Evolutionary conservation across 2,329 filamentous ascomycete species (phyloP).

Genomic region (Grosmannia huntii): DNA sequence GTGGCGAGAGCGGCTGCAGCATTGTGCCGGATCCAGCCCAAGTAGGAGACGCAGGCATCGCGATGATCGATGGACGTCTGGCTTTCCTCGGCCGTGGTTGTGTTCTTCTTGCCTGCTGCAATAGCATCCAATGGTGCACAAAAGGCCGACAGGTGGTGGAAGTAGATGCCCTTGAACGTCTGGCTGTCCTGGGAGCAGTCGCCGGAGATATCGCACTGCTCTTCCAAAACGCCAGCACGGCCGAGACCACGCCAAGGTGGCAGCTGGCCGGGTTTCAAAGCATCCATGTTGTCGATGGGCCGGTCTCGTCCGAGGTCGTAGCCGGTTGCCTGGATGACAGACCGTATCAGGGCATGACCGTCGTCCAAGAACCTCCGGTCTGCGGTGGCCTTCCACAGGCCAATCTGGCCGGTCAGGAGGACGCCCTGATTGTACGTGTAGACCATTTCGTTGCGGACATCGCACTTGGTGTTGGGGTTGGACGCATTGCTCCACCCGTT

Average conservation of each 20-base stretch:
- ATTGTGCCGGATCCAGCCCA: slow-evolving; percentile 68
- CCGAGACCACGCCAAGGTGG: slow-evolving; percentile 64
- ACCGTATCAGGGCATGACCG: slow-evolving; percentile 63
- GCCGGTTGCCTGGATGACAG: slow-evolving; percentile 67
- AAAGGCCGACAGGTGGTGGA: slow-evolving; percentile 73
- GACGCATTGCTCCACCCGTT: slow-evolving; percentile 45
- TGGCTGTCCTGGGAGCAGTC: slow-evolving; percentile 73
- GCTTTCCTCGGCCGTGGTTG: neutral
- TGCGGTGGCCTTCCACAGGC: slow-evolving; percentile 68
- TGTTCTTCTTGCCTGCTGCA: neutral
- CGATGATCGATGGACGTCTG: neutral
- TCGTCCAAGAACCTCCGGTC: slow-evolving; percentile 60
- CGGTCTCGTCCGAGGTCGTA: slow-evolving; percentile 41
- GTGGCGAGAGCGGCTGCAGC: slow-evolving; percentile 60
- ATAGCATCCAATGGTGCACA: slow-evolving; percentile 48
- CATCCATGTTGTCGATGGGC: slow-evolving; percentile 27
- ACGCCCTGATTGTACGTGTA: slow-evolving; percentile 97
- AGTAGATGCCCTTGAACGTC: slow-evolving; percentile 91
- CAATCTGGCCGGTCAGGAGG: slow-evolving; percentile 66
- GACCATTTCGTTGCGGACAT: slow-evolving; percentile 73
- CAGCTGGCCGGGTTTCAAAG: slow-evolving; percentile 22
- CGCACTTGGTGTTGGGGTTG: slow-evolving; percentile 59
- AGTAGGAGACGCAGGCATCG: slow-evolving; percentile 50
- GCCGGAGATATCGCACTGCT: slow-evolving; percentile 63
- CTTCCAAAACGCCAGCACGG: slow-evolving; percentile 68